phyloP scores from a whole-genome alignment of 73 alveolate species.

The Stentor coeruleus region DNA sequence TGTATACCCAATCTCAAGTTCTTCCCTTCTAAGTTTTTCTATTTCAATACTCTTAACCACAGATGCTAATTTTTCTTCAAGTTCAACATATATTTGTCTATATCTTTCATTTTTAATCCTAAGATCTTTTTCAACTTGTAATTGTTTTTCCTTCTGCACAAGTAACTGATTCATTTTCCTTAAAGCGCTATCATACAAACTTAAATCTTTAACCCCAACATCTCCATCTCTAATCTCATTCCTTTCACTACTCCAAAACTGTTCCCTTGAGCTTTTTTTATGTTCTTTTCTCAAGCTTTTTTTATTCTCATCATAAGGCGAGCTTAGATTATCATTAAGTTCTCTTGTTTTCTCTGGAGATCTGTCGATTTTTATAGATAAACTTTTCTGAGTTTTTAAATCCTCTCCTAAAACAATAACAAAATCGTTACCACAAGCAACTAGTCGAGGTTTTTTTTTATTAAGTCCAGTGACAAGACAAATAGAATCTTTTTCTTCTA shows the following conservation, averaged over 20 bases:
- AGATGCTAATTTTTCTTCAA: not conserved
- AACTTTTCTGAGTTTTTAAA: not conserved
- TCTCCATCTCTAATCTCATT: too few relatives aligned
- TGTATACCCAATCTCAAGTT: not conserved
- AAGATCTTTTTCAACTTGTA: not conserved
- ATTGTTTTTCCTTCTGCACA: not conserved
- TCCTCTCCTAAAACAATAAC: not conserved
- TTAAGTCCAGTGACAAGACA: not conserved
- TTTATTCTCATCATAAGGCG: too few relatives aligned
- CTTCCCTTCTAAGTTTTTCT: not conserved
- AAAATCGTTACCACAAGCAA: not conserved
- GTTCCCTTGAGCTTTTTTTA: not conserved
- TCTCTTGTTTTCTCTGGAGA: not conserved
- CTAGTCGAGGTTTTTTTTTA: not conserved
- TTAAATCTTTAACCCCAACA: too few relatives aligned
- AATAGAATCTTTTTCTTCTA: not conserved
- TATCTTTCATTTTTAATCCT: slow-evolving; percentile 22
- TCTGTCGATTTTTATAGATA: too few relatives aligned
- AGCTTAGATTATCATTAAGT: too few relatives aligned
- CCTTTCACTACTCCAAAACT: slow-evolving; percentile 11
- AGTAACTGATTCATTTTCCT: not conserved
- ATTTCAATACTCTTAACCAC: not conserved
- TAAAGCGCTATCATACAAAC: not conserved
- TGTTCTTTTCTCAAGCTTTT: not conserved
- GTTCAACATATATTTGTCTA: slow-evolving; percentile 23